Base-by-base conservation (phyloP, 192 early-diverging fungal genomes). In the Umbelopsis vinacea region DNA sequence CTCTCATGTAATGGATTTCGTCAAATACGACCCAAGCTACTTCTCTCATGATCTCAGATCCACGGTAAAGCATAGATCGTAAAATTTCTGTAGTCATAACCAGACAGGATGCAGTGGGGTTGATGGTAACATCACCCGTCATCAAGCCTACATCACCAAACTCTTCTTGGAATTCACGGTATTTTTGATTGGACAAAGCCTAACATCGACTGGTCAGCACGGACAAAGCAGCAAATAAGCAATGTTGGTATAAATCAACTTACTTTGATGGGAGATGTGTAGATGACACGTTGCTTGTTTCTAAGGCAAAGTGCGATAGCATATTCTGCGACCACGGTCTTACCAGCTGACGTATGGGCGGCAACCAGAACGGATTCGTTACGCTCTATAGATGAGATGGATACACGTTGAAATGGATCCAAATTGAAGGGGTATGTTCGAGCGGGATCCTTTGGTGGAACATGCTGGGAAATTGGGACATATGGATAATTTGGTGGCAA, bases 81-180 rank as follows among this genome's bases (percentile, higher is more conserved):
- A 99, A 81, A 92, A 99, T 99, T 83, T 99, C 97, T 0, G 97
- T 99, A 0, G 97, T 99, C 97, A 99, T 99, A 24, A 99, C 96
- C 52, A 98, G 76, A 69, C 95, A 97, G 15, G 91, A 93, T 0
- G 97, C 95, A 66, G 86, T 87, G 15, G 96, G 93, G 76, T 95
- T 96, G 83, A 99, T 97, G 2, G 96, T 95, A 9, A 97, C 94
- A 86, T 99, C 97, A 60, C 97, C 97, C 2, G 97, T 99, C 96
- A 99, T 96, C 78, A 99, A 80, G 17, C 97, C 97, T 2, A 99
- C 97, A 78, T 99, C 97, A 19, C 95, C 95, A 86, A 99, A 99
- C 71, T 97, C 95, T 68, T 92, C 90, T 66, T 91, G 87, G 60
- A 99, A 87, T 84, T 99, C 97, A 71, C 97, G 84, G 72, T 95